Base-by-base conservation (phyloP, 2,329 filamentous ascomycete species). In the Neopestalotiopsis sp. region DNA sequence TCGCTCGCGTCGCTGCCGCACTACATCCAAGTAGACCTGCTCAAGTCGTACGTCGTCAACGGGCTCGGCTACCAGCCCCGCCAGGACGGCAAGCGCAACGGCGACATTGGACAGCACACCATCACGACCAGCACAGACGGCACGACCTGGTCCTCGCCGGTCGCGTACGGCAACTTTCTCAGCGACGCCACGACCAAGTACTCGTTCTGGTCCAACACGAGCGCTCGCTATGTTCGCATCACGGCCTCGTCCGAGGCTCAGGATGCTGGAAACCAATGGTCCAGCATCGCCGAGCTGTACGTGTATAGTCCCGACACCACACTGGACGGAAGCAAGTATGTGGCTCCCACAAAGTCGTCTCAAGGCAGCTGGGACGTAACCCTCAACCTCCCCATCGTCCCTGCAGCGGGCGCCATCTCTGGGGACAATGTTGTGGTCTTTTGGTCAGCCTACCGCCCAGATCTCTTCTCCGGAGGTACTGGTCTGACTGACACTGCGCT, bases 381-480 rank as follows among this genome's bases (percentile, higher is more conserved):
- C 0, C 69, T 82, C 32, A 73, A 80, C 72, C 77, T 82, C 45
- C 79, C 80, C 2, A 75, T 81, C 20, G 78, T 81, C 1, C 77
- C 80, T 12, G 80, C 77, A 14, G 75, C 79, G 1, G 75, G 74
- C 3, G 76, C 76, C 40, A 67, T 79, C 30, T 74, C 74, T n/a
- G 61, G 71, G 17, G 68, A 72, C 3, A 76, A 76, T 5, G 72
- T 75, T 30, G 69, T 78, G 6, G 65, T 76, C 61, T 72, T 75
- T 24, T 77, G 75, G 76, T 75, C 73, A 9, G 72, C 75, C 14
- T 73, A 30, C 65, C 70, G 67, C 5, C 70, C 72, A 0, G 70
- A 74, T 61, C 57, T 65, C 40, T 76, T 72, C 69, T 56, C 40
- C 1, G 38, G 71, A 13, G 70, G 69, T 1, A 73, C 72, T 1